These are phyloP conservation scores for Dothideomycetes sp. DNA, from an alignment of 2,329 filamentous ascomycete genomes.

Conservation along the genomic window DNA sequence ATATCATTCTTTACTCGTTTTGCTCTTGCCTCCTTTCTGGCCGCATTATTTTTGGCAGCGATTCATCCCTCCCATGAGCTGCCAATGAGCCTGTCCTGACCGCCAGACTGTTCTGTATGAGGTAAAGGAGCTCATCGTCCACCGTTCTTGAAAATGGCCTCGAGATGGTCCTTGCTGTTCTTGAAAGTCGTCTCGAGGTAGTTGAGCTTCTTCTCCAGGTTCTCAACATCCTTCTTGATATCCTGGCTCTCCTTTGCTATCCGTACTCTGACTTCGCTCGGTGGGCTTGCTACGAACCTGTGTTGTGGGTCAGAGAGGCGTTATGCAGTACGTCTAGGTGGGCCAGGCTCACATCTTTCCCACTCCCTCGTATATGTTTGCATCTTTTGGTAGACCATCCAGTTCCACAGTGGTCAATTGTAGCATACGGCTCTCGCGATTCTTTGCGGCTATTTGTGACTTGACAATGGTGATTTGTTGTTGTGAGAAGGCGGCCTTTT, in stretches of 20 bases:
- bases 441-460: slow-evolving; percentile 73
- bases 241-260: slow-evolving; percentile 64
- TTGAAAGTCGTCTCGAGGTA: slow-evolving; percentile 93
- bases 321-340: background rate
- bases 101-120: too few species aligned
- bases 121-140: too few species aligned
- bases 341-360: slow-evolving; percentile 78
- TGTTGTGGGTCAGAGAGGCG: background rate
- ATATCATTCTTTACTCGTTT: too few species aligned
- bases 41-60: too few species aligned
- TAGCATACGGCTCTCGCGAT: slow-evolving; percentile 78
- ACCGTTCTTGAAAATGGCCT: slow-evolving; percentile 61
- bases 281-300: slow-evolving; percentile 81
- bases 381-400: slow-evolving; percentile 60
- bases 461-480: slow-evolving; percentile 85
- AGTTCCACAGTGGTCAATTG: slow-evolving; percentile 81
- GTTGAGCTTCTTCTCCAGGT: slow-evolving; percentile 76
- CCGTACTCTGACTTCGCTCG: slow-evolving; percentile 61
- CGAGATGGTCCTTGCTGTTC: slow-evolving; percentile 84
- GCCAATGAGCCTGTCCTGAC: too few species aligned
- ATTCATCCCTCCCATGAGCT: too few species aligned
- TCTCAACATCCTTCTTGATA: slow-evolving; percentile 66
- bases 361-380: slow-evolving; percentile 84
- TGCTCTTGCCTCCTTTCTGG: too few species aligned
- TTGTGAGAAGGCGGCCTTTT: slow-evolving; percentile 75